Base-by-base conservation (phyloP, 2,329 filamentous ascomycete species). In the Stromatinia cepivora region DNA sequence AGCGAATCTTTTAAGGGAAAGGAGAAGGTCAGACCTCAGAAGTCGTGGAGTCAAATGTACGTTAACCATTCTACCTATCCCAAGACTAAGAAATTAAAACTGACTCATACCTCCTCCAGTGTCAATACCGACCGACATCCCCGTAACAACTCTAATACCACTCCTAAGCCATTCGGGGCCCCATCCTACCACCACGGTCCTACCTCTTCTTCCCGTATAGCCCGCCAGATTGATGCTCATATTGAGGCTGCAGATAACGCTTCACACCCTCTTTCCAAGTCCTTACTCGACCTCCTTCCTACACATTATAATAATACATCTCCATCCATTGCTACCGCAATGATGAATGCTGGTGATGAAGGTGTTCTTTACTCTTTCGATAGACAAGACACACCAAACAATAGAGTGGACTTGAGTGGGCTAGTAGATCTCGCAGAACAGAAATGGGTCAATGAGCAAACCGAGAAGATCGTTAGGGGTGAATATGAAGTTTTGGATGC, bases 401-500 rank as follows among this genome's bases (percentile, higher is more conserved):
- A 64, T 10, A 73, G 70, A 31, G 71, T 78, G 8, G 75, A 75
- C 54, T 70, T 79, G 3, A 76, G 75, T 17, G 71, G 72, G 4
- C 66, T 79, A 20, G 74, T 79, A 17, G 78, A 79, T 31, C 62
- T 73, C 6, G 78, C 78, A 1, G 78, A 79, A 71, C 66, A 75
- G 72, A 76, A 75, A 65, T 79, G 74, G 74, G 70, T 70, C 31
- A 74, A 64, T 46, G 74, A 77, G 66, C 75, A 78, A 68, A 79
- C 76, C 2, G 78, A 79, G 34, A 74, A 73, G 68, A 76, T 79
- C 48, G 70, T 79, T 11, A 73, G 72, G 57, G 75, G 72, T 10
- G 78, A 79, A 63, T 79, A 78, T 58, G 78, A 78, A 71, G 75
- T 79, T 25, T 61, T 79, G 39, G 78, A 79, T 70, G 71, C 70